These are phyloP conservation scores for Jatropha podagrica DNA, from an alignment of 441 rosid genomes.

Conservation along the genomic window DNA sequence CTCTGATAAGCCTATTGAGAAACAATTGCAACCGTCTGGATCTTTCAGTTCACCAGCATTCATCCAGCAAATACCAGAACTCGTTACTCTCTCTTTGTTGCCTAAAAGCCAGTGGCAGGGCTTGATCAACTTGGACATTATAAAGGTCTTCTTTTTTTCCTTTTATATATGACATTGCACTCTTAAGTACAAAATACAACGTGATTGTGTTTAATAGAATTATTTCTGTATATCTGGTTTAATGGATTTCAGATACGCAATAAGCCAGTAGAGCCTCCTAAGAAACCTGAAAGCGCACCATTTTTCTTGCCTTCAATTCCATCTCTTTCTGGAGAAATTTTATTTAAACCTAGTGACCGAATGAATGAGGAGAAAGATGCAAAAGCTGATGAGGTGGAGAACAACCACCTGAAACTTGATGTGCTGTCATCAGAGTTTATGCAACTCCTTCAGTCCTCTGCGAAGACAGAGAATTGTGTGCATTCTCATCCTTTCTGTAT, in stretches of 20 bases:
- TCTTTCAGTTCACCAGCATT: constrained; percentile 35
- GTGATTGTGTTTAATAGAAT: neutral
- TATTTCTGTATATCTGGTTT: neutral
- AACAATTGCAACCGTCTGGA: constrained; percentile 32
- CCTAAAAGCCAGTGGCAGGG: constrained; percentile 99
- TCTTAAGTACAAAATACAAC: neutral
- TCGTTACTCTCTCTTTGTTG: constrained; percentile 86
- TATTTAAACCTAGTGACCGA: constrained; percentile 61
- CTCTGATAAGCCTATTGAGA: constrained; percentile 37
- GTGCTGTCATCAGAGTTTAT: constrained; percentile 48
- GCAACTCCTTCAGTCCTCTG: constrained; percentile 61
- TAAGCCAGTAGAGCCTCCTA: constrained; percentile 94
- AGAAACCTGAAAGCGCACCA: constrained; percentile 86
- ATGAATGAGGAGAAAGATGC: constrained; percentile 30
- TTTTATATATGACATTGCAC: neutral
- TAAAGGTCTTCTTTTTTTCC: constrained; percentile 54
- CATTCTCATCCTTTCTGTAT: constrained; percentile 8
- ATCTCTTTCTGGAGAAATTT: constrained; percentile 85
- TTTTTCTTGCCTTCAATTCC: constrained; percentile 91
- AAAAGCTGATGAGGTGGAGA: constrained; percentile 37
- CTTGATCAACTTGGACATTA: constrained; percentile 90
- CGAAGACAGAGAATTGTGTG: constrained; percentile 63
- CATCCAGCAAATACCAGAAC: constrained; percentile 74
- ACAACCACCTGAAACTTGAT: constrained; percentile 35
- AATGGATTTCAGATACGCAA: constrained; percentile 61